phyloP scores from a whole-genome alignment of 257 asterid genomes.

The Penstemon barbatus region DNA sequence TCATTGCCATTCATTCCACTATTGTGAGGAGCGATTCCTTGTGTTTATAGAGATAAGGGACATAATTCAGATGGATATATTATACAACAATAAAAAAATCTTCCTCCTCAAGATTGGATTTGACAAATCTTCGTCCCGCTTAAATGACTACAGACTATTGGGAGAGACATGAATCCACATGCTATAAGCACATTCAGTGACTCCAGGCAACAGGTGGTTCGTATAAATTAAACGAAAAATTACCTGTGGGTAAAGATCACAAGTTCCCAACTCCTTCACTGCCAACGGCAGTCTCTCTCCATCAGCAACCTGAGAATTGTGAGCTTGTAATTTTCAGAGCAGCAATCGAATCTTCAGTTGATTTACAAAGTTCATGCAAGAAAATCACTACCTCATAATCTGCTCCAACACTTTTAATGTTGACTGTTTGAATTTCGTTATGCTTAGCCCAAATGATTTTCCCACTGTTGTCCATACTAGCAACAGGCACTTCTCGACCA shows the following conservation, averaged over 20 bases:
- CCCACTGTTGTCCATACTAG: constrained; percentile 97
- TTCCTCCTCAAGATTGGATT: not conserved
- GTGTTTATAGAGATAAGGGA: too few relatives aligned
- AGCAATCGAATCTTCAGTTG: constrained; percentile 19
- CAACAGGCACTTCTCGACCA: constrained; percentile 97
- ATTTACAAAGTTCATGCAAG: constrained; percentile 10
- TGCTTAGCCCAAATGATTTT: constrained; percentile 98
- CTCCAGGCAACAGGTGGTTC: constrained; percentile 23
- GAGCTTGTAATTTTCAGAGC: constrained; percentile 21
- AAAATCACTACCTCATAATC: constrained; percentile 73
- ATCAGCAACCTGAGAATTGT: constrained; percentile 75
- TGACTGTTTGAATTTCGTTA: constrained; percentile 95
- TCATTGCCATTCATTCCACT: too few relatives aligned
- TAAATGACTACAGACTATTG: constrained; percentile 10
- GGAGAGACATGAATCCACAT: not conserved
- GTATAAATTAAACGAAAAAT: constrained; percentile 29
- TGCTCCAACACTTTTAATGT: constrained; percentile 92
- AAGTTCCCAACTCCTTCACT: constrained; percentile 94
- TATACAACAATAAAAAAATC: too few relatives aligned
- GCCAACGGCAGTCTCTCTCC: constrained; percentile 98
- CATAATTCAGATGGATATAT: too few relatives aligned
- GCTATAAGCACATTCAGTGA: constrained; percentile 6
- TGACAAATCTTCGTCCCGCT: not conserved
- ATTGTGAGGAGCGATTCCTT: too few relatives aligned
- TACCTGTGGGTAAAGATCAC: constrained; percentile 98